These are phyloP conservation scores for Cordyceps cicadae DNA, from an alignment of 2,329 filamentous ascomycete species.

Conservation along the genomic window DNA sequence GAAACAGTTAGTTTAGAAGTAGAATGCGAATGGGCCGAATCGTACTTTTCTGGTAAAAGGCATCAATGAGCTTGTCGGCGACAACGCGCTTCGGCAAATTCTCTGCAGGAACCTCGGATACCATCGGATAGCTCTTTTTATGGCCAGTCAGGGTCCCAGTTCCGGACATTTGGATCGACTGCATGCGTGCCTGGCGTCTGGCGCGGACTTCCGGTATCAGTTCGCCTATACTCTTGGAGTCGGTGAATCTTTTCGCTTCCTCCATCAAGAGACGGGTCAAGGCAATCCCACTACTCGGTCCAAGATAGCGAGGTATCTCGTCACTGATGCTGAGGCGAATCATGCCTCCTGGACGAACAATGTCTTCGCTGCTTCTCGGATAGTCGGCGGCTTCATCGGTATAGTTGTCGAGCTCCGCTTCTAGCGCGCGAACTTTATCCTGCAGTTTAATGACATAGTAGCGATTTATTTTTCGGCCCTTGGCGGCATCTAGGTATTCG, in stretches of 20 bases:
- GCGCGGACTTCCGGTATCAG: conserved; percentile 69
- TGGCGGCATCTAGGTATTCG: conserved; percentile 90
- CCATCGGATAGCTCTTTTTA: conserved; percentile 85
- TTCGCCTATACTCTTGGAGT: conserved; percentile 84
- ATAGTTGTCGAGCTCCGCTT: conserved; percentile 70
- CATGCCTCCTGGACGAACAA: conserved; percentile 77
- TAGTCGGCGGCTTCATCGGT: conserved; percentile 68
- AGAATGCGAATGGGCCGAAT: background rate
- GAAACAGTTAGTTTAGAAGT: conserved; percentile 13
- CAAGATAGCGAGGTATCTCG: conserved; percentile 79
- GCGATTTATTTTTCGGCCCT: conserved; percentile 76
- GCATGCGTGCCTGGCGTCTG: conserved; percentile 49
- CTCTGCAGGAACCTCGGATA: conserved; percentile 74
- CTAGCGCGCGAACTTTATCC: conserved; percentile 72
- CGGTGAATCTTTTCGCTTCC: conserved; percentile 86
- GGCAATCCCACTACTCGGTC: conserved; percentile 89
- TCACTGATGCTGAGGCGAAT: conserved; percentile 79
- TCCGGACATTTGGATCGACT: conserved; percentile 46
- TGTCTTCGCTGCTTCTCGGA: conserved; percentile 67
- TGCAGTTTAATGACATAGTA: conserved; percentile 90
- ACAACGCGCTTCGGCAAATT: conserved; percentile 65
- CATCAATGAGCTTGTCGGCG: conserved; percentile 69
- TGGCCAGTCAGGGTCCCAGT: conserved; percentile 41
- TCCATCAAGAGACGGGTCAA: conserved; percentile 95
- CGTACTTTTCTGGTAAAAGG: conserved; percentile 78